Percentiles rank a stretch among this genome's conserved stretches.
These are phyloP conservation scores for Fusarium sp. DNA, from an alignment of 2,329 filamentous ascomycete species.

Conservation along the genomic window DNA sequence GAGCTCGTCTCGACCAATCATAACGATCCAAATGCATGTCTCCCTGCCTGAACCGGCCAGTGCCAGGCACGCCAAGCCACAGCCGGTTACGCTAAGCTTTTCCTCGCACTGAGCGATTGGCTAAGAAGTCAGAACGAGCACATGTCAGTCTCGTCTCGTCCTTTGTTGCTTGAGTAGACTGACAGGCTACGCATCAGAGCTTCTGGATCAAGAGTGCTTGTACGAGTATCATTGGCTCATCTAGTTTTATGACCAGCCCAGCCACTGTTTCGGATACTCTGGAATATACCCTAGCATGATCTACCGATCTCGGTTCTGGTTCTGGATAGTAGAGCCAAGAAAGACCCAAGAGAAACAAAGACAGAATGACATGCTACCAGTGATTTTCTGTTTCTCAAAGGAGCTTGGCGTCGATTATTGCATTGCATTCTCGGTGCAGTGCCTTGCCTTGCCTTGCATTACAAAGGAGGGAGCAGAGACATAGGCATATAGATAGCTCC, in stretches of 20 bases:
- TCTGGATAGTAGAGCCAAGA: neutral
- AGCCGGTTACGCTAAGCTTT: conserved; percentile 27
- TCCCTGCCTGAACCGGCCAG: conserved; percentile 33
- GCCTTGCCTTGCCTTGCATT: neutral
- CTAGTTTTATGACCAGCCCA: conserved; percentile 2
- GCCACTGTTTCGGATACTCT: conserved; percentile 34
- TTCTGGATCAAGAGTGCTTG: neutral
- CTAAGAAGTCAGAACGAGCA: neutral
- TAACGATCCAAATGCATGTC: neutral
- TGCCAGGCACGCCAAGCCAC: conserved; percentile 24
- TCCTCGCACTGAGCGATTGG: conserved; percentile 23
- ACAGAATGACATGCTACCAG: conserved; percentile 6
- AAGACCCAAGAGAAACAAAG: neutral
- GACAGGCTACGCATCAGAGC: conserved; percentile 22
- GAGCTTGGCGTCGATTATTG: conserved; percentile 11
- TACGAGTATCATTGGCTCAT: neutral
- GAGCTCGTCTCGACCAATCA: conserved; percentile 7
- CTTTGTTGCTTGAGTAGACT: conserved; percentile 12
- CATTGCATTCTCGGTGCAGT: neutral
- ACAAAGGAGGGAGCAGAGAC: conserved; percentile 21
- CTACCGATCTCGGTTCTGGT: conserved; percentile 3
- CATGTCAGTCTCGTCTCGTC: conserved; percentile 19
- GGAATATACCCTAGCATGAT: conserved; percentile 16
- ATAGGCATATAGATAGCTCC: conserved; percentile 44
- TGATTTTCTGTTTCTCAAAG: conserved; percentile 10